These are phyloP conservation scores for Colletotrichum agaves DNA, from an alignment of 2,329 filamentous ascomycete genomes.

Conservation along the genomic window DNA sequence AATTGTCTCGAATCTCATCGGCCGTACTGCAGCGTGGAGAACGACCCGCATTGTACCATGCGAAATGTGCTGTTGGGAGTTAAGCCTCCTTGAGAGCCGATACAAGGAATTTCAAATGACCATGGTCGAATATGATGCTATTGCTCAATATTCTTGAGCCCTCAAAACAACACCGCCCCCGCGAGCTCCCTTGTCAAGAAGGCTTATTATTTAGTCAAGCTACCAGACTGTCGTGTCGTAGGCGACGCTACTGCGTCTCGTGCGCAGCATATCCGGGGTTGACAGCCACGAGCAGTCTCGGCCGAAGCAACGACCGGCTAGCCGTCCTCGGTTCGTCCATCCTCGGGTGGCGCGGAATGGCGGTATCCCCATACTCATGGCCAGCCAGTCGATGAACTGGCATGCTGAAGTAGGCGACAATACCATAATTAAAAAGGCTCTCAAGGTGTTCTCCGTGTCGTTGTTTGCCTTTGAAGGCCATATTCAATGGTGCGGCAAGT, in stretches of 20 bases:
- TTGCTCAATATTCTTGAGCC: too few species aligned
- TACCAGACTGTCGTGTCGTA: not conserved
- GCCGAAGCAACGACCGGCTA: slow-evolving; percentile 12
- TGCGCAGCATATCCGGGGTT: not conserved
- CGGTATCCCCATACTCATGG: not conserved
- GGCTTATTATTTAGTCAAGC: not conserved
- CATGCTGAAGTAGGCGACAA: not conserved
- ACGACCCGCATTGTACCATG: not conserved
- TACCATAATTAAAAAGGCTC: not conserved
- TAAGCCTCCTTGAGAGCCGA: not conserved
- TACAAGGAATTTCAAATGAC: not conserved
- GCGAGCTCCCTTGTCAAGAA: not conserved
- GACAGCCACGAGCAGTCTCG: not conserved
- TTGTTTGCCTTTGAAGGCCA: not conserved
- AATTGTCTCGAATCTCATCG: not conserved
- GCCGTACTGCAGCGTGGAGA: not conserved
- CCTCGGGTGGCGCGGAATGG: slow-evolving; percentile 12
- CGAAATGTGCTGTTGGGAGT: too few species aligned
- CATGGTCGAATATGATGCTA: too few species aligned
- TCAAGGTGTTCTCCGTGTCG: not conserved
- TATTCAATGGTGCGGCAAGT: slow-evolving; percentile 9
- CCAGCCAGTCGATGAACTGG: not conserved
- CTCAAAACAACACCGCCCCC: not conserved
- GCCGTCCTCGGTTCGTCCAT: not conserved
- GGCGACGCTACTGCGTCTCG: not conserved